phyloP scores from a whole-genome alignment of 1,284 basidiomycete species.

The Ustilago vetiveriae region DNA sequence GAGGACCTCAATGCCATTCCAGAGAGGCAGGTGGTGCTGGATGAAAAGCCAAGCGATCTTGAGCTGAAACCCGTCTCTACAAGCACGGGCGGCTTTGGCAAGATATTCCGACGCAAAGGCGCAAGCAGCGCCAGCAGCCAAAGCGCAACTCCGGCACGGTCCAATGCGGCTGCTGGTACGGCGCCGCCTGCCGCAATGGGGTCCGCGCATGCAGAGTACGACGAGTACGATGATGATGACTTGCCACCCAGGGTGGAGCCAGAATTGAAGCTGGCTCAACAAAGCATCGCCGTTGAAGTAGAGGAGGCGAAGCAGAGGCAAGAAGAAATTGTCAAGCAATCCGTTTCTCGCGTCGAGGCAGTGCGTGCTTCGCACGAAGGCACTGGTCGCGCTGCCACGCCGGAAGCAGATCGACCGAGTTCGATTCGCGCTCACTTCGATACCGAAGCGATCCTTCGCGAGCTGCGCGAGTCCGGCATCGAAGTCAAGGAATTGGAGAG shows the following conservation, averaged over 20 bases:
- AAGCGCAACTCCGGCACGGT: constrained; percentile 13
- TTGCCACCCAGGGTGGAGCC: constrained; percentile 50
- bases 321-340: constrained; percentile 38
- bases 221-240: constrained; percentile 60
- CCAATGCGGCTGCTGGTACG: constrained; percentile 12
- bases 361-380: constrained; percentile 32
- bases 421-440: constrained; percentile 48
- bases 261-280: background rate
- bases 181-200: constrained; percentile 5
- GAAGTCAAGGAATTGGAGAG: constrained; percentile 59
- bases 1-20: constrained; percentile 63
- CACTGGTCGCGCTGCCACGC: constrained; percentile 24
- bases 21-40: constrained; percentile 56
- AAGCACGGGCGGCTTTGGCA: constrained; percentile 55
- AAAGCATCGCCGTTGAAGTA: constrained; percentile 7
- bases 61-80: constrained; percentile 54
- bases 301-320: constrained; percentile 29
- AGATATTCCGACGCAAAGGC: constrained; percentile 51
- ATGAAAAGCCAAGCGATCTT: constrained; percentile 15
- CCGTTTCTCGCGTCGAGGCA: constrained; percentile 31
- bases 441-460: constrained; percentile 58
- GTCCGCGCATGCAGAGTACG: constrained; percentile 26
- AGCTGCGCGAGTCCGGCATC: constrained; percentile 58
- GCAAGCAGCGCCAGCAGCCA: constrained; percentile 13
- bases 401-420: constrained; percentile 41